phyloP scores from a whole-genome alignment of 208 protist genomes.

The Lotmaria passim region DNA sequence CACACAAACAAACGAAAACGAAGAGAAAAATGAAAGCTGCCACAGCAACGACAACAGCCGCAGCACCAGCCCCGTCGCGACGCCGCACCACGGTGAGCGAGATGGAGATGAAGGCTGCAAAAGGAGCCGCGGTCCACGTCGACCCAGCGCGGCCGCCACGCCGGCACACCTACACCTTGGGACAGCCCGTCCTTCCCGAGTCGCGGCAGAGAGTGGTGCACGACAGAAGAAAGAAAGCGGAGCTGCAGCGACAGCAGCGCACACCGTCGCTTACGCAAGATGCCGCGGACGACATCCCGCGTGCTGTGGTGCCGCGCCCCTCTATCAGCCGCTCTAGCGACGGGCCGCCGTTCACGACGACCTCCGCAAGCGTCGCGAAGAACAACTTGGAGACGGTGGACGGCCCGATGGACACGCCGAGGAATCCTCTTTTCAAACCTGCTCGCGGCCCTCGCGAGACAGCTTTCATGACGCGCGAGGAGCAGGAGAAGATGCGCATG shows the following conservation, averaged over 20 bases:
- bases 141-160: constrained; percentile 16
- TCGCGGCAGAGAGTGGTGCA: not conserved
- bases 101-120: not conserved
- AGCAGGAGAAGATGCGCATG: constrained; percentile 14
- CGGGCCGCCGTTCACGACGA: not conserved
- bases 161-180: not conserved
- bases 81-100: not conserved
- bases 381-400: not conserved
- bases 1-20: not conserved
- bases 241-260: constrained; percentile 21
- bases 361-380: not conserved
- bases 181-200: not conserved
- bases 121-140: constrained; percentile 12
- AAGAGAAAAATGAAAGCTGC: not conserved
- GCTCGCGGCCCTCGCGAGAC: too few species aligned
- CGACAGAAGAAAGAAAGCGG: not conserved
- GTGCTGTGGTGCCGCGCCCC: constrained; percentile 10
- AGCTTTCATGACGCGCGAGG: constrained; percentile 9
- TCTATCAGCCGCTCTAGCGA: constrained; percentile 11
- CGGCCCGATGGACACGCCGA: not conserved
- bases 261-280: not conserved
- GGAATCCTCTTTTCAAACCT: too few species aligned
- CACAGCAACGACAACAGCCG: not conserved
- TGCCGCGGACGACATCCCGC: constrained; percentile 9
- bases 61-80: constrained; percentile 10